phyloP scores from a whole-genome alignment of 129 eudicot genomes.

The Arctium lappa region DNA sequence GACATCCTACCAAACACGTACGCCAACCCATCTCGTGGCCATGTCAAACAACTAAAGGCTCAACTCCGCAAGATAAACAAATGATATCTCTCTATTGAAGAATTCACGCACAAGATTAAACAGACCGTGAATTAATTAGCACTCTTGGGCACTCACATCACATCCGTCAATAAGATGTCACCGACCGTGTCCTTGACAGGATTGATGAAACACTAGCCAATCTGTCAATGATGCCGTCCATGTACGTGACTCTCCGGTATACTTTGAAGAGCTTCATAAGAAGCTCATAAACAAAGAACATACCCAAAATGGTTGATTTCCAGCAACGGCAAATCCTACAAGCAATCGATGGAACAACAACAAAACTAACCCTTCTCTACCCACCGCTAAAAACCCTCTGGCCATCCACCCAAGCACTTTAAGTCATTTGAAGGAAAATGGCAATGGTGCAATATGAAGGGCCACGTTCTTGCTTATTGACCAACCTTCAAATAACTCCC shows the following conservation, averaged over 20 bases:
- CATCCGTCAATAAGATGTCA: not conserved
- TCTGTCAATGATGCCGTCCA: not conserved
- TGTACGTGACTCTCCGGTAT: not conserved
- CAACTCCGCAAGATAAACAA: not conserved
- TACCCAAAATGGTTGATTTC: not conserved
- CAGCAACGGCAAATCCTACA: not conserved
- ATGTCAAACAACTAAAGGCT: not conserved
- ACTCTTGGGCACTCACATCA: not conserved
- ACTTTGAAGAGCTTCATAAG: not conserved
- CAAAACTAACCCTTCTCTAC: not conserved
- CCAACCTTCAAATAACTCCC: not conserved
- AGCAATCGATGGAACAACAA: not conserved
- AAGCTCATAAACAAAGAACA: not conserved
- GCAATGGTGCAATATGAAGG: not conserved
- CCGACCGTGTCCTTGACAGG: not conserved
- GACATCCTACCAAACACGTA: not conserved
- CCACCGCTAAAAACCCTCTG: not conserved
- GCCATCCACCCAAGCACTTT: not conserved
- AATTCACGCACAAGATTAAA: not conserved
- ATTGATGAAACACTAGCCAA: not conserved
- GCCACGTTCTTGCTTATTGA: not conserved
- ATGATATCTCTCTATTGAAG: not conserved
- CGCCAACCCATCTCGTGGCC: not conserved
- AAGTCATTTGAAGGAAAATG: not conserved
- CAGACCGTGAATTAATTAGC: not conserved